Base-by-base conservation (phyloP, 2,329 filamentous ascomycete genomes). In the Cercospora brassicicola region DNA sequence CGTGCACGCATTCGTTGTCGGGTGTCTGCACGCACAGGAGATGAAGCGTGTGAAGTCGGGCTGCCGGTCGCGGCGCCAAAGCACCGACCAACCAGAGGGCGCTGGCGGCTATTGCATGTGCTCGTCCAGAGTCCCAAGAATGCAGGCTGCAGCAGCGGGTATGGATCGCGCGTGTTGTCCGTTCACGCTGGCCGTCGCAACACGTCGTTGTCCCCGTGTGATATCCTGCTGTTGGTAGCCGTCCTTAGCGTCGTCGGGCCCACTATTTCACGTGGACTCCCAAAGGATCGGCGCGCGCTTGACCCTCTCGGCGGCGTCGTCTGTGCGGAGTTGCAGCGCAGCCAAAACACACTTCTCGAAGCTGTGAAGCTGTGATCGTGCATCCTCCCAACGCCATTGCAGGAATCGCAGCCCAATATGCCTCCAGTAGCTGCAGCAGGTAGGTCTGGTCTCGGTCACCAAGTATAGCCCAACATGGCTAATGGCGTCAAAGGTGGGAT, bases 351-450 rank as follows among this genome's bases (percentile, higher is more conserved):
- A n/a, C 55, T 59, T 59, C 55, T 33, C 9, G 55, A n/a, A n/a
- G 28, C 28, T 13, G 30, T 20, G 20, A 18, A 56, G 55, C 28
- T 59, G 55, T 36, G 55, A 18, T 11, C 55, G 55, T 59, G 55
- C 55, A 59, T 59, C 6, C 8, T 20, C 55, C 30, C 28, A 13
- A 59, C 28, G 28, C 30, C 60, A 31, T 48, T 53, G 39, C 28
- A 20, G 63, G n/a, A 13, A 57, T 30, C n/a, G 57, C 39, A 13
- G 45, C 11, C 42, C 68, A 76, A 68, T 15, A 78, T 78, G 76
- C 76, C 76, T 67, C 76, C 76, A 15, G 74, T 78, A 45, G 74
- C 74, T 60, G 69, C 73, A 56, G 74, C 71, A 59, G 75, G 62
- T 64, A 45, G 48, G 62, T 23, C 20, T 28, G 15, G 31, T 11